phyloP scores from a whole-genome alignment of 1,284 basidiomycete genomes.

The Microbotryum lychnidis-dioicae region DNA sequence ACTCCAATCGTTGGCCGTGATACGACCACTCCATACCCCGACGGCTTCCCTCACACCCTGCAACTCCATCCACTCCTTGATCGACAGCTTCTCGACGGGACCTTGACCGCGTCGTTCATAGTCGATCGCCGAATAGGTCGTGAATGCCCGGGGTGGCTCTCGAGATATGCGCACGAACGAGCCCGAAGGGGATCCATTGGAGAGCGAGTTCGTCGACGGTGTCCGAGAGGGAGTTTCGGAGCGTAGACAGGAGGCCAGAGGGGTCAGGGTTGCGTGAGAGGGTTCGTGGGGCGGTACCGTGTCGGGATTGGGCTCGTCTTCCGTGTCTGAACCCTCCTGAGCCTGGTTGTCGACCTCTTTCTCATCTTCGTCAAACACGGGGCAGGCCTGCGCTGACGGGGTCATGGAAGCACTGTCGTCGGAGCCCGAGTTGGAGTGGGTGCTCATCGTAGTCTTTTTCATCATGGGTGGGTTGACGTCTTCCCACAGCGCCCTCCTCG shows the following conservation, averaged over 20 bases:
- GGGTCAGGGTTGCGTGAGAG: slow-evolving; percentile 4
- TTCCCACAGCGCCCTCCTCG: slow-evolving; percentile 25
- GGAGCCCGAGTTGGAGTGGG: background rate
- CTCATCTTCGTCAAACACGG: background rate
- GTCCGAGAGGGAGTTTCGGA: slow-evolving; percentile 6
- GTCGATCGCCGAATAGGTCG: slow-evolving; percentile 19
- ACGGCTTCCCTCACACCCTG: slow-evolving; percentile 26
- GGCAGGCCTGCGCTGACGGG: background rate
- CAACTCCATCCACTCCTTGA: slow-evolving; percentile 30
- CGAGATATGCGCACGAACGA: slow-evolving; percentile 19
- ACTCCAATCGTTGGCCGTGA: too few relatives aligned
- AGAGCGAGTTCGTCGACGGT: background rate
- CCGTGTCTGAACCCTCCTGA: background rate
- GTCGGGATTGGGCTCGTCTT: slow-evolving; percentile 3
- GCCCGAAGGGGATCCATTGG: slow-evolving; percentile 3
- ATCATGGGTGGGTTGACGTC: background rate
- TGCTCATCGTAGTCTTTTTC: background rate
- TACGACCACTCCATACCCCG: slow-evolving; percentile 24
- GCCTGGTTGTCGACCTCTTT: background rate
- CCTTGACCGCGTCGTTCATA: slow-evolving; percentile 24
- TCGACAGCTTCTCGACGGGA: slow-evolving; percentile 26
- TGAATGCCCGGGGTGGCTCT: slow-evolving; percentile 5
- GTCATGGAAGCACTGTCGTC: background rate
- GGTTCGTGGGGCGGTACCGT: background rate
- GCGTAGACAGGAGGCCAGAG: slow-evolving; percentile 14